These are phyloP conservation scores for Fusarium floridanum DNA, from an alignment of 2,329 filamentous ascomycete species.

Conservation along the genomic window DNA sequence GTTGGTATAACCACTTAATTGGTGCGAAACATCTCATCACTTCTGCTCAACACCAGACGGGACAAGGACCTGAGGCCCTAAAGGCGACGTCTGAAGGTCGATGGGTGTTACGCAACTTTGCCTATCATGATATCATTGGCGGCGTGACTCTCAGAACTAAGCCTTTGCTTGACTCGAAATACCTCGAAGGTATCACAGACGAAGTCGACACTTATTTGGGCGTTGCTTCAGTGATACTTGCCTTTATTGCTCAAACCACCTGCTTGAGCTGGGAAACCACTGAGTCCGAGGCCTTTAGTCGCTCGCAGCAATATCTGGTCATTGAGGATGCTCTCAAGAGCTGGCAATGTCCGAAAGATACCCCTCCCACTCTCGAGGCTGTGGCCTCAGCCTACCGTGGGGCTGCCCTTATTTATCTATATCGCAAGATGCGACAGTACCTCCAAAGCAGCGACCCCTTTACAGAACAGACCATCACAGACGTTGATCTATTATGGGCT, in stretches of 20 bases:
- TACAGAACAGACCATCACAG: neutral
- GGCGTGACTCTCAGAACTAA: neutral
- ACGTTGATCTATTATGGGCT: neutral
- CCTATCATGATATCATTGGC: neutral
- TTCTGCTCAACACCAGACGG: neutral
- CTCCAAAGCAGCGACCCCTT: neutral
- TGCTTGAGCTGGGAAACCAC: neutral
- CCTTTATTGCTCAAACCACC: neutral
- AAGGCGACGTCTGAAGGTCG: neutral
- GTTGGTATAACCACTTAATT: neutral
- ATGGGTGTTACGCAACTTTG: neutral
- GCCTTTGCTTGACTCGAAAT: neutral
- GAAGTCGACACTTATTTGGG: constrained; percentile 1
- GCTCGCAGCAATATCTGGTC: neutral
- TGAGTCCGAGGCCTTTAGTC: neutral
- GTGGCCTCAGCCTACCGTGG: neutral
- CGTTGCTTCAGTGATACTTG: neutral
- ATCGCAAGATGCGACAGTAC: neutral
- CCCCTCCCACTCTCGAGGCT: neutral
- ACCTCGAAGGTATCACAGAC: neutral
- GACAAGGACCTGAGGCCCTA: neutral
- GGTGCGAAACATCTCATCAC: neutral
- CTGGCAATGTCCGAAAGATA: neutral
- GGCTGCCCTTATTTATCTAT: neutral
- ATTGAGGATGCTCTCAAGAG: neutral